Evolutionary conservation across 2,329 filamentous ascomycete species (phyloP), one percentile per base, ranked within the genome.

Genomic region (Nannizziopsis arthrosporioides): DNA sequence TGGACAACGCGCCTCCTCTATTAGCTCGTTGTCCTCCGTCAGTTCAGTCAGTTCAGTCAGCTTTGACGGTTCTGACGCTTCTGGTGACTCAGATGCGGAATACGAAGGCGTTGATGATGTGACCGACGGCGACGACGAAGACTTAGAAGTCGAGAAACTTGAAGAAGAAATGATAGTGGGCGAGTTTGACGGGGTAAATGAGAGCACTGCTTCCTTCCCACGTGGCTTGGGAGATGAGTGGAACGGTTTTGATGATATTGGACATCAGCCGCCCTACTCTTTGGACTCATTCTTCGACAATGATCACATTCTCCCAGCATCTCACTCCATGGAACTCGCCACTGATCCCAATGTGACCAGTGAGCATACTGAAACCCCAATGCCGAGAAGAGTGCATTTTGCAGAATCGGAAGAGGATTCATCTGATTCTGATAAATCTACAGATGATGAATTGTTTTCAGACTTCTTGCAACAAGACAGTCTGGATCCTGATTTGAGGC

Each of bases 41-140:
- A 55, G 51, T 12, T 47, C 51, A 27, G 51, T 53, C 32, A 55
- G 51, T 14, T 47, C 51, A 35, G 48, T 52, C 32, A 50, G 45
- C 19, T 18, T 27, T 27, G 45, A 47, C 19, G 44, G 37, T n/a
- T 50, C 49, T 10, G 48, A 30, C 9, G 49, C 32, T n/a, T 50
- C 48, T 10, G 47, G 46, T 31, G 51, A 55, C 30, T 62, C 62
- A 7, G 62, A 62, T 17, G 65, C 61, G 53, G 78, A 82, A 51
- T 84, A 87, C 58, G 78, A 27, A 1, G 83, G 74, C 34, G 82
- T 93, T 51, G 84, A 90, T 61, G 78, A 87, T 44, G 82, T 93
- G 52, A 85, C 78, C 56, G 85, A 89, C 57, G 82, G 79, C 9
- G 85, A 89, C 53, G 82, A 86, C 54, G 85, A 90, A 63, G 82